Conservation (phyloP, 352 stramenopile species). For the Phytophthora chlamydospora region DNA sequence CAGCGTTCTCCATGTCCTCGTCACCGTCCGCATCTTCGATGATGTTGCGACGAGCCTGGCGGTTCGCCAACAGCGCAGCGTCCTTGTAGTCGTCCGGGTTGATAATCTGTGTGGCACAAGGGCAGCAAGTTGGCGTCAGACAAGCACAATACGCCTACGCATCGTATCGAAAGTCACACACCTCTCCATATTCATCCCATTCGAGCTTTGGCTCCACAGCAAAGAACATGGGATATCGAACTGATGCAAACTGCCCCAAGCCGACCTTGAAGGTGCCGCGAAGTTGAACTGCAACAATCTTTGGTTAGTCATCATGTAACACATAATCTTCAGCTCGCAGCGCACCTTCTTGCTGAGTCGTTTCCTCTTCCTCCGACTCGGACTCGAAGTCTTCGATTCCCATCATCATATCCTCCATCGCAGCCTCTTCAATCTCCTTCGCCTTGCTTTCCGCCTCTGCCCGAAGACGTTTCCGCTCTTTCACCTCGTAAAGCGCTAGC, state of each 20-base stretch:
- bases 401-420: slow-evolving; percentile 94
- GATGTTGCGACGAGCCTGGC: slow-evolving; percentile 67
- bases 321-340: not conserved
- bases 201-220: slow-evolving; percentile 86
- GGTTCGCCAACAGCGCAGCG: slow-evolving; percentile 61
- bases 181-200: slow-evolving; percentile 91
- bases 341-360: slow-evolving; percentile 63
- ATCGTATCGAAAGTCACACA: slow-evolving; percentile 11
- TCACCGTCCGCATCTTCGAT: slow-evolving; percentile 67
- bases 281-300: slow-evolving; percentile 59
- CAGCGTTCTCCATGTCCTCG: slow-evolving; percentile 72
- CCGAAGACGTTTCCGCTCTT: slow-evolving; percentile 82
- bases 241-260: slow-evolving; percentile 81
- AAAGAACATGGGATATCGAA: slow-evolving; percentile 91
- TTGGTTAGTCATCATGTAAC: slow-evolving; percentile 5
- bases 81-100: slow-evolving; percentile 87
- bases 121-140: not conserved
- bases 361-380: slow-evolving; percentile 78
- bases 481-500: slow-evolving; percentile 85
- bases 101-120: slow-evolving; percentile 57
- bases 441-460: slow-evolving; percentile 88
- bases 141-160: not conserved
- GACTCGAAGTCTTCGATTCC: slow-evolving; percentile 90
- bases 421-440: slow-evolving; percentile 88
- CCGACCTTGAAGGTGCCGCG: slow-evolving; percentile 88